Evolutionary conservation across 2,329 filamentous ascomycete species (phyloP).

Genomic region (Stagonosporopsis vannaccii): DNA sequence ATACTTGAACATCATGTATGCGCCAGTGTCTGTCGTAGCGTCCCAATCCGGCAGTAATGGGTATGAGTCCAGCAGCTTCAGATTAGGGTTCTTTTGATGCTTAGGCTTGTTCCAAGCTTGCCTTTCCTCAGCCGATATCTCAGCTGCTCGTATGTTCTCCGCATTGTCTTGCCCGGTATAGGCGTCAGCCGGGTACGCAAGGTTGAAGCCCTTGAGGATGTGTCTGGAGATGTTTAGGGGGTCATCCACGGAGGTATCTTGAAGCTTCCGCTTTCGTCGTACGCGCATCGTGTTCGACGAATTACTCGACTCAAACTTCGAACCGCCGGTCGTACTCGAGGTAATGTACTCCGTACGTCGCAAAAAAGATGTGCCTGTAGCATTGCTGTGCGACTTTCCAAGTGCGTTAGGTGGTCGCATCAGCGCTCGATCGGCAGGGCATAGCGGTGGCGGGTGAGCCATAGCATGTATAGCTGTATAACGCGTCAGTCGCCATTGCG

Average conservation of each 20-base stretch:
- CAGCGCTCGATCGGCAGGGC: slow-evolving; percentile 84
- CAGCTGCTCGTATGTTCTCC: slow-evolving; percentile 61
- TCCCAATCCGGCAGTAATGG: slow-evolving; percentile 68
- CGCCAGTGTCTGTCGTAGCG: slow-evolving; percentile 65
- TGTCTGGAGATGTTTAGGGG: slow-evolving; percentile 67
- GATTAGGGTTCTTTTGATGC: slow-evolving; percentile 64
- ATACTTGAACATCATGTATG: slow-evolving; percentile 68
- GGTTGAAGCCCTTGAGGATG: slow-evolving; percentile 69
- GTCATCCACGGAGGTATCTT: slow-evolving; percentile 60
- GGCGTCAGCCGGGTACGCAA: slow-evolving; percentile 69
- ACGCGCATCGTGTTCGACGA: slow-evolving; percentile 54
- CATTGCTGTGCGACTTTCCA: slow-evolving; percentile 79
- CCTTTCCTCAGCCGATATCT: slow-evolving; percentile 61
- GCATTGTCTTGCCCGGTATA: slow-evolving; percentile 71
- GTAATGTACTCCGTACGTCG: slow-evolving; percentile 96
- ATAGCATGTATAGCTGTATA: slow-evolving; percentile 79
- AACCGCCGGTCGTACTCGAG: slow-evolving; percentile 51
- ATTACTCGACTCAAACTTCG: slow-evolving; percentile 60
- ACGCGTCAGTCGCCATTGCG: slow-evolving; percentile 30
- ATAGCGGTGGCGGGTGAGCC: slow-evolving; percentile 72
- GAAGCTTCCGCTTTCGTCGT: slow-evolving; percentile 47
- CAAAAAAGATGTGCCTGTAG: slow-evolving; percentile 87
- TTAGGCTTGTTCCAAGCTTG: slow-evolving; percentile 67
- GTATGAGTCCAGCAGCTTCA: slow-evolving; percentile 66
- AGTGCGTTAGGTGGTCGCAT: slow-evolving; percentile 84